phyloP scores from a whole-genome alignment of 768 basidiomycete genomes.

The Boletus sensibilis region DNA sequence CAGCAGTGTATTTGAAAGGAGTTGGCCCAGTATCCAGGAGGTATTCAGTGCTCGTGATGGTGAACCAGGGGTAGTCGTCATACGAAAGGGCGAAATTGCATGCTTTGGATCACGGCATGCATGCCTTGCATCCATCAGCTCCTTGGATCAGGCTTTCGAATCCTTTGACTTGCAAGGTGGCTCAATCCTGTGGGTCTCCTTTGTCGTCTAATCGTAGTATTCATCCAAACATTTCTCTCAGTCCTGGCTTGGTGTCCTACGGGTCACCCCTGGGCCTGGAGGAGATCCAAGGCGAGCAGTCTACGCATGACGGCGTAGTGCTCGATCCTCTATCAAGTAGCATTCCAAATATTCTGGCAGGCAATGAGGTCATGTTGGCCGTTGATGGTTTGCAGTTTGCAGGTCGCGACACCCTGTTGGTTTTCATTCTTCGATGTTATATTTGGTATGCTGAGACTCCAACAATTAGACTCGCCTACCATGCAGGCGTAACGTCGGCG shows the following conservation, averaged over 20 bases:
- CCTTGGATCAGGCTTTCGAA: constrained; percentile 29
- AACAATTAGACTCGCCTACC: constrained; percentile 60
- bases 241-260: constrained; percentile 45
- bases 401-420: constrained; percentile 56
- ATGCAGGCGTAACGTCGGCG: constrained; percentile 59
- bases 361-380: constrained; percentile 50
- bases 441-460: constrained; percentile 2
- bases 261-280: constrained; percentile 48
- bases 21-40: constrained; percentile 25
- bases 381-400: constrained; percentile 73
- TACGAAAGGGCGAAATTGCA: constrained; percentile 50
- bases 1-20: constrained; percentile 44
- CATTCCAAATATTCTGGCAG: constrained; percentile 37
- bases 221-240: constrained; percentile 21
- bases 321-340: constrained; percentile 38
- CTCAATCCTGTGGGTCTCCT: constrained; percentile 45
- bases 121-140: constrained; percentile 21
- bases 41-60: constrained; percentile 12
- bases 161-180: constrained; percentile 66
- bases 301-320: constrained; percentile 60
- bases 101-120: constrained; percentile 45
- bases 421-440: constrained; percentile 3
- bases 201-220: not conserved
- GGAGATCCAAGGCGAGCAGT: constrained; percentile 53
- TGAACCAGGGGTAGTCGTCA: constrained; percentile 44